Evolutionary conservation across 768 basidiomycete species (phyloP), one percentile per base, ranked within the genome.

Genomic region (Termitomyces sp.): DNA sequence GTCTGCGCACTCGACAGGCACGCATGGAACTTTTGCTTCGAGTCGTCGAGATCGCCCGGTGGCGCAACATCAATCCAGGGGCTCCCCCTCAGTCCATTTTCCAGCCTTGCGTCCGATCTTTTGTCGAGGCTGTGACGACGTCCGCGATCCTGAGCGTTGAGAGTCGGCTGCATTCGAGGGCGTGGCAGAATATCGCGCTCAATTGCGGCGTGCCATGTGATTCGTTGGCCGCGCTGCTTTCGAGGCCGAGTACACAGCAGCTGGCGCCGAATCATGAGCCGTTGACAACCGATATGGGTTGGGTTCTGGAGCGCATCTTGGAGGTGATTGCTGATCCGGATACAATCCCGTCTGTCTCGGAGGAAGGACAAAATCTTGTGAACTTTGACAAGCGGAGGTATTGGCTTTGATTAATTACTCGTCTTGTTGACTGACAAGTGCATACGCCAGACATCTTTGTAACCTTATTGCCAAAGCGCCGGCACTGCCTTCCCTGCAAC

Each of bases 311-410:
- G 67, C 81, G 89, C 43, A 81, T 93, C 70, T 71, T 93, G 35
- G 91, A 93, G 66, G 75, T 93, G 46, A 81, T 92, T 57, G 83
- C 85, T 27, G 79, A 84, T 51, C 85, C 89, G 3, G 89, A 94
- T 66, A 75, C 84, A 16, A 70, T 90, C 8, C 80, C 83, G 46
- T 76, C 82, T 16, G 65, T 76, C 1, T 66, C 73, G n/a, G 77
- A 79, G 35, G 82, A 83, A 59, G 76, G 76, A 35, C 77, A 79
- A 42, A 78, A 73, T 37, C 78, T 93, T 37, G 79, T 94, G 44
- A 93, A 91, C 64, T 83, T 91, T 61, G 86, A 91, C 59, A 94
- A 94, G 64, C 80, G 91, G 60, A 82, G 91, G 90, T 89, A 63
- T n/a, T n/a, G n/a, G n/a, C n/a, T n/a, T 55, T 79, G 21, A 11